Base-by-base conservation (phyloP, 2,329 filamentous ascomycete species). In the Cercospora nicotianae region DNA sequence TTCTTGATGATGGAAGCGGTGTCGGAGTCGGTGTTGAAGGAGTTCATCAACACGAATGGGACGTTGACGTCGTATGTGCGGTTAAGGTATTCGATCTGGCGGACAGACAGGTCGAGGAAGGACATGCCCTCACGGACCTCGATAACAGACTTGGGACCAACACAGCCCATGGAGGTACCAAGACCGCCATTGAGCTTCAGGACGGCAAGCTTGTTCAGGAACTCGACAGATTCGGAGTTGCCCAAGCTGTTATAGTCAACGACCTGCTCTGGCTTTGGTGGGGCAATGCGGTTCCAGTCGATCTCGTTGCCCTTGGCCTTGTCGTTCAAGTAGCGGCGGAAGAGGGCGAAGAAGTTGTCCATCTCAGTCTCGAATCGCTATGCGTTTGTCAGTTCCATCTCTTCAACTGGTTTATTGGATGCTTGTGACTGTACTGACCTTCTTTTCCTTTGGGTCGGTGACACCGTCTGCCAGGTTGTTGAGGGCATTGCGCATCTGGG, bases 121-220 rank as follows among this genome's bases (percentile, higher is more conserved):
- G 95, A 99, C 95, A 98, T 99, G 88, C 95, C 95, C 77, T 99
- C 95, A 83, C 95, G 93, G 80, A 99, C 95, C 83, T 99, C 95
- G 76, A 99, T 99, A 79, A 99, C 95, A 58, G 95, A 99, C 87
- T 99, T 99, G 83, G 95, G 95, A 72, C 95, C 95, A 77, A 99
- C 95, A 77, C 95, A 99, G 79, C 95, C 95, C 95, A 99, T 99
- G 65, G 95, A 99, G 75, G 95, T 99, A 88, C 95, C 95, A 61
- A 99, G 90, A 86, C 95, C 95, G 87, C 95, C 95, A 79, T 99
- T 99, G 79, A 99, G 91, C 91, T 99, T 99, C 81, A 99, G 89
- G 60, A 99, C 95, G 53, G 95, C 95, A 70, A 99, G 88, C 86
- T 99, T 99, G 87, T 90, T 96, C 74, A 99, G 88, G 87, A 97